Evolutionary conservation across 2,329 filamentous ascomycete genomes (phyloP).

Genomic region (Aspergillus sp.): DNA sequence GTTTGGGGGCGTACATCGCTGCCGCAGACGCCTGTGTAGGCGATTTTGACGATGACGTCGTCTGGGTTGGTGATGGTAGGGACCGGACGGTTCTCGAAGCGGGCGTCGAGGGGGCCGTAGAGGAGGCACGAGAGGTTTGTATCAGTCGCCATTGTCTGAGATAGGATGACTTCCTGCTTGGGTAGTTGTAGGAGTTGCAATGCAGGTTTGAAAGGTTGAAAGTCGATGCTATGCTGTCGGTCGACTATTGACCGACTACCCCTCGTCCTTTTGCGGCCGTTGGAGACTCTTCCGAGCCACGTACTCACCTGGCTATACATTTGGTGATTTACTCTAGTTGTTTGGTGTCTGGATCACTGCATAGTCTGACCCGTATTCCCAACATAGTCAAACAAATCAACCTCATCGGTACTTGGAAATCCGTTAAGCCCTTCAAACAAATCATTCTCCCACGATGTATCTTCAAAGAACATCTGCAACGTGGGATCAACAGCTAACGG

Average conservation of each 20-base stretch:
- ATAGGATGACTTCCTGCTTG: too few relatives aligned
- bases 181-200: too few relatives aligned
- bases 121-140: conserved; percentile 45
- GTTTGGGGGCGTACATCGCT: conserved; percentile 30
- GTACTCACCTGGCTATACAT: too few relatives aligned
- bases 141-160: too few relatives aligned
- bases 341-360: not conserved
- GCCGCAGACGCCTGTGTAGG: conserved; percentile 46
- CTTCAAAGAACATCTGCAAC: conserved; percentile 19
- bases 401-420: conserved; percentile 13
- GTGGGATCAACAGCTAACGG: conserved; percentile 14
- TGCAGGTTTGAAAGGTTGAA: not conserved
- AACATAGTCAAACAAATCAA: conserved; percentile 11
- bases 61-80: conserved; percentile 35
- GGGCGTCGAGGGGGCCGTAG: conserved; percentile 39
- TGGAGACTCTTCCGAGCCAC: too few relatives aligned
- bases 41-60: conserved; percentile 46
- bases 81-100: conserved; percentile 38
- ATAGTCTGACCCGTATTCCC: not conserved
- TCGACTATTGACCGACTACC: not conserved
- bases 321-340: not conserved
- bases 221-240: not conserved
- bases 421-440: conserved; percentile 17
- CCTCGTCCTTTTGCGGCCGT: not conserved
- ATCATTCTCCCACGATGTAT: conserved; percentile 11